Base-by-base conservation (phyloP, 805 yeast genomes). In the Monosporozyma yasuniensis region DNA sequence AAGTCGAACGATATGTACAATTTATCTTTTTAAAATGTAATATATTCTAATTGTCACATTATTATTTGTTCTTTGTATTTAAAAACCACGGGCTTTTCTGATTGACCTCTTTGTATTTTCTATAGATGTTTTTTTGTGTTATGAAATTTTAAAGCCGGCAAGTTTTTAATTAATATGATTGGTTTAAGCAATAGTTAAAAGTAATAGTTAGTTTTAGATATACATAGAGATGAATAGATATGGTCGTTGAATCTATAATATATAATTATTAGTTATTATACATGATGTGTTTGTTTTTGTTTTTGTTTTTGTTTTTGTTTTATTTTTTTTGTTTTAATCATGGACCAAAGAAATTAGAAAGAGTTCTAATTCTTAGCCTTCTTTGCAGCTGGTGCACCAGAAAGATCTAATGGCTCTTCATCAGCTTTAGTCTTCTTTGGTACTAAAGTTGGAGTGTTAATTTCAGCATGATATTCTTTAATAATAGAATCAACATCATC, bases 401-500 rank as follows among this genome's bases (percentile, higher is more conserved):
- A 35, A 7, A 50, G 14, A 34, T 46, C 47, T 21, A 52, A 43
- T 7, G 45, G 46, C 3, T 50, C 54, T 12, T 44, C 44, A 39
- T 45, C 46, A 18, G 47, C 37, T 56, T 63, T 39, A 3, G 19
- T 23, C 19, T 25, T 39, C 3, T 54, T 50, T 37, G 75, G 68
- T 30, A 48, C 47, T 42, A 78, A 55, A 49, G 58, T 60, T 49
- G 87, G 87, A 21, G 85, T 79, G 23, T 79, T 65, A 46, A 79
- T 73, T 58, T 81, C 87, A 44, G 88, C 84, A 69, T 91, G 99
- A 80, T 68, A 91, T 56, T 90, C 96, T 71, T 89, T 87, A 67
- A 91, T 91, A 62, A 91, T 89, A 32, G 96, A 87, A 71, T 91
- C 99, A 50, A 93, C 98, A 71, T 91, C 99, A 68, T 93, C 98